Conservation (phyloP, 2,329 filamentous ascomycete genomes). For the Hysterium pulicare region DNA sequence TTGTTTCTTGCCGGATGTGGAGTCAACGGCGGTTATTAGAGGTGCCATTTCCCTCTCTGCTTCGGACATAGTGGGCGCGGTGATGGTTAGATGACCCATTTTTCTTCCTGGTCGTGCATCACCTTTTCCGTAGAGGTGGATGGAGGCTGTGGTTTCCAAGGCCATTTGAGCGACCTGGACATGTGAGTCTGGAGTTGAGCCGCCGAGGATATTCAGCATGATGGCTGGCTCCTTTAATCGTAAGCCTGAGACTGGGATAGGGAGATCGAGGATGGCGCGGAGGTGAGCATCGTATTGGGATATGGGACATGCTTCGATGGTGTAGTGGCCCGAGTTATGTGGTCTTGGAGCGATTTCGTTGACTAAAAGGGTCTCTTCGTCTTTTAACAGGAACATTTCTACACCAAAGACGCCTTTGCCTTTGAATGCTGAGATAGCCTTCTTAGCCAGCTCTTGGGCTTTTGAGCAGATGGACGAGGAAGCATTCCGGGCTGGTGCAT, state of each 20-base stretch:
- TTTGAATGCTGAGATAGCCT: slow-evolving; percentile 74
- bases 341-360: slow-evolving; percentile 83
- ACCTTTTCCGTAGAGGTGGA: slow-evolving; percentile 91
- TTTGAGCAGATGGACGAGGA: slow-evolving; percentile 56
- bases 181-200: slow-evolving; percentile 63
- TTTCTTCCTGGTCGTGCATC: slow-evolving; percentile 82
- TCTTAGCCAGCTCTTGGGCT: slow-evolving; percentile 73
- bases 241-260: slow-evolving; percentile 52
- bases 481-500: slow-evolving; percentile 75
- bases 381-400: slow-evolving; percentile 84
- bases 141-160: slow-evolving; percentile 55
- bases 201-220: slow-evolving; percentile 80
- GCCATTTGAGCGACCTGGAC: slow-evolving; percentile 55
- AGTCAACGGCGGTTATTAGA: slow-evolving; percentile 63
- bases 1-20: slow-evolving; percentile 45
- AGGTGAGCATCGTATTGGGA: slow-evolving; percentile 94
- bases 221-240: slow-evolving; percentile 60
- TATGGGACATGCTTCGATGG: slow-evolving; percentile 84
- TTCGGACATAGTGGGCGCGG: slow-evolving; percentile 63
- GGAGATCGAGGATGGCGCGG: slow-evolving; percentile 71
- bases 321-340: slow-evolving; percentile 94
- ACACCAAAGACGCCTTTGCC: slow-evolving; percentile 94
- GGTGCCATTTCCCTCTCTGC: slow-evolving; percentile 67
- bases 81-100: slow-evolving; percentile 90
- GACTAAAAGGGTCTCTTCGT: slow-evolving; percentile 67